phyloP scores from a whole-genome alignment of 23 red algal species.

The Agarophyton chilense region DNA sequence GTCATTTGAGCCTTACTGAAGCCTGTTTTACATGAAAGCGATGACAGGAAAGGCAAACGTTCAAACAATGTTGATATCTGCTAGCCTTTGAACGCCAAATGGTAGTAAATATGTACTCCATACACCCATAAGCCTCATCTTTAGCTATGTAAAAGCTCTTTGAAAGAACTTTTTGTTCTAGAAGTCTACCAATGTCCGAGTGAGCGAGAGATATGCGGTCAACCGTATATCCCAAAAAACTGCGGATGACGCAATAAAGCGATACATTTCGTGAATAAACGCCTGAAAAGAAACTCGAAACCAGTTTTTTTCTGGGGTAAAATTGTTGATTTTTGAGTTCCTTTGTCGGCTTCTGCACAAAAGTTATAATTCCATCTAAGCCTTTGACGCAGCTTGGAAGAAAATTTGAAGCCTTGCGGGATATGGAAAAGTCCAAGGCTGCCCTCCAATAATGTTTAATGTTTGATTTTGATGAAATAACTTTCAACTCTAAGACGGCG shows the following conservation, averaged over 20 bases:
- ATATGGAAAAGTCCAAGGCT: too few relatives aligned
- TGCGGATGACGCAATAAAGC: background rate
- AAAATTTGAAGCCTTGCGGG: too few relatives aligned
- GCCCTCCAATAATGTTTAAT: background rate
- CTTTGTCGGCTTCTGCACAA: too few relatives aligned
- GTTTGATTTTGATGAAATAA: background rate
- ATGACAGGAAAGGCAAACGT: background rate
- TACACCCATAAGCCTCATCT: conserved; percentile 12
- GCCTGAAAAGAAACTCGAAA: background rate
- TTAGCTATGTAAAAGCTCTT: background rate
- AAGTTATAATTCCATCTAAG: background rate
- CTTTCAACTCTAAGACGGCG: background rate
- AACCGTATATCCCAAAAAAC: background rate
- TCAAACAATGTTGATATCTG: too few relatives aligned
- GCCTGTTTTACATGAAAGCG: conserved; percentile 1
- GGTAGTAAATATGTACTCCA: background rate
- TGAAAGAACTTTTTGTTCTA: background rate
- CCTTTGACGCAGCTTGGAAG: too few relatives aligned
- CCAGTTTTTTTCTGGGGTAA: too few relatives aligned
- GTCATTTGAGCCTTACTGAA: background rate
- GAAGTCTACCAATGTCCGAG: too few relatives aligned
- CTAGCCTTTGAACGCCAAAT: too few relatives aligned
- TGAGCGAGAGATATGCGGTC: background rate
- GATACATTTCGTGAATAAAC: too few relatives aligned
- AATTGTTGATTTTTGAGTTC: background rate